phyloP scores from a whole-genome alignment of 2,329 filamentous ascomycete genomes.

The Cordyceps cicadae region DNA sequence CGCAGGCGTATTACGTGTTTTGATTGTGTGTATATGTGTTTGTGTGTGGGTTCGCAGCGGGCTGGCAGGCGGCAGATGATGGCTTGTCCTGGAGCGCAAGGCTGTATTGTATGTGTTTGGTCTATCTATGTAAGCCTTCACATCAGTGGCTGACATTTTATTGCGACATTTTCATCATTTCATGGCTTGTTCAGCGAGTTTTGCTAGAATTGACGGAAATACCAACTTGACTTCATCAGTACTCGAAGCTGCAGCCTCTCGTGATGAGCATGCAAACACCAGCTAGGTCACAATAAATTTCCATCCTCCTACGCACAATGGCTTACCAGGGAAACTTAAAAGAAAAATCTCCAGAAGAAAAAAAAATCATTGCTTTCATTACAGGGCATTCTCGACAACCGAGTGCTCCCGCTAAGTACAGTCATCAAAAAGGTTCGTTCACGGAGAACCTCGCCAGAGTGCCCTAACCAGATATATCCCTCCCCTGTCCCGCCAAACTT shows the following conservation, averaged over 20 bases:
- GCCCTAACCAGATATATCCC: slow-evolving; percentile 9
- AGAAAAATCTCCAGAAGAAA: slow-evolving; percentile 7
- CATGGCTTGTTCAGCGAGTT: neutral
- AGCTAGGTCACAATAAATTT: too few relatives aligned
- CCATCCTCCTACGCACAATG: neutral
- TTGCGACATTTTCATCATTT: neutral
- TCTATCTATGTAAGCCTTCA: neutral
- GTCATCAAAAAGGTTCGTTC: slow-evolving; percentile 12
- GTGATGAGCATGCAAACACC: too few relatives aligned
- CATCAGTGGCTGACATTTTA: neutral
- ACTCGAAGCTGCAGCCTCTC: too few relatives aligned
- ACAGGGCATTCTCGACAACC: slow-evolving; percentile 14
- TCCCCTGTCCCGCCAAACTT: slow-evolving; percentile 1
- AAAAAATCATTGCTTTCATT: slow-evolving; percentile 24
- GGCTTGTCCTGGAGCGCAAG: too few relatives aligned
- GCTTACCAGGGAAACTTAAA: neutral
- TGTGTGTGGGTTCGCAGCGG: neutral
- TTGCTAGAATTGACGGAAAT: neutral
- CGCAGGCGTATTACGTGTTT: slow-evolving; percentile 71
- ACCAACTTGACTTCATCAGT: neutral
- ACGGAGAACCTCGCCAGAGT: neutral
- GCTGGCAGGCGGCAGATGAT: too few relatives aligned
- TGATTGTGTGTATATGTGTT: slow-evolving; percentile 35
- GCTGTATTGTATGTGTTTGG: too few relatives aligned
- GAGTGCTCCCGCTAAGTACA: slow-evolving; percentile 20